phyloP scores from a whole-genome alignment of 495 filamentous ascomycete species.

The Hyphodiscus hymeniophilus region DNA sequence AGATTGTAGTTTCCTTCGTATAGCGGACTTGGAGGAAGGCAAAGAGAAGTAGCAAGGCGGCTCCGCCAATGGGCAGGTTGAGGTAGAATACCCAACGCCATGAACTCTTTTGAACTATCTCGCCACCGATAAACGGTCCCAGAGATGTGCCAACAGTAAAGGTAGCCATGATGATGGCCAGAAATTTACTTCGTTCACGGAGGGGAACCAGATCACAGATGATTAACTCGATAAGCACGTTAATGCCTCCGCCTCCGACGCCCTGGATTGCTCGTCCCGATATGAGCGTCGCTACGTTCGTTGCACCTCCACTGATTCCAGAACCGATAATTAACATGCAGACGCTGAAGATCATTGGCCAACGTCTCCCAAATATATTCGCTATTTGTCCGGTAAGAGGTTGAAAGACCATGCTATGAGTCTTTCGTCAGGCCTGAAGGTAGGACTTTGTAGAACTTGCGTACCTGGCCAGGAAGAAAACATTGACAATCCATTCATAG shows the following conservation, averaged over 20 bases:
- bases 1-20: too few relatives aligned
- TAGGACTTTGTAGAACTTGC: neutral
- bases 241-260: constrained; percentile 67
- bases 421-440: neutral
- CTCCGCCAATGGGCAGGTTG: constrained; percentile 29
- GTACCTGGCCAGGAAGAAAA: constrained; percentile 27
- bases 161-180: constrained; percentile 46
- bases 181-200: constrained; percentile 50
- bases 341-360: constrained; percentile 32
- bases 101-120: constrained; percentile 44
- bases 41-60: too few relatives aligned
- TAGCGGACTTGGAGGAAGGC: too few relatives aligned
- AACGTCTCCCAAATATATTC: constrained; percentile 44
- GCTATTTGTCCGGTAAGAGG: constrained; percentile 35
- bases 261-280: constrained; percentile 70
- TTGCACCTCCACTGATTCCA: constrained; percentile 51
- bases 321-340: constrained; percentile 66
- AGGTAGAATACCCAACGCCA: constrained; percentile 81
- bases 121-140: constrained; percentile 60
- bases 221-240: constrained; percentile 69
- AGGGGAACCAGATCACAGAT: constrained; percentile 63
- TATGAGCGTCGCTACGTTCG: constrained; percentile 63
- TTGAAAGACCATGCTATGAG: constrained; percentile 11
- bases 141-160: constrained; percentile 65
- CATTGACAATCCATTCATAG: constrained; percentile 37